phyloP scores from a whole-genome alignment of 495 filamentous ascomycete genomes.

The Neurospora sp. region DNA sequence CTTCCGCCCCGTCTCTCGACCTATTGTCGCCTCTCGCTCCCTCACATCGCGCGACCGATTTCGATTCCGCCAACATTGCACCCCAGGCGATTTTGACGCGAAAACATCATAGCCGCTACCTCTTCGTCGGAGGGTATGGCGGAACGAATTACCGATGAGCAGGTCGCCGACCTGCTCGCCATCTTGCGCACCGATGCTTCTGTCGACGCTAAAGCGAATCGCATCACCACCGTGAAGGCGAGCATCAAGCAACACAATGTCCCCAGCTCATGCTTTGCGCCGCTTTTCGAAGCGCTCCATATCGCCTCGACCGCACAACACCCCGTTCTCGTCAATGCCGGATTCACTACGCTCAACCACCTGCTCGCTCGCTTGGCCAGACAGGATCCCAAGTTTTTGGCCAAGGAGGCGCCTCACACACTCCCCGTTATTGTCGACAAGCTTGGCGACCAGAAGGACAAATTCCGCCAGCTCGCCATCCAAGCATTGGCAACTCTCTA shows the following conservation, averaged over 20 bases:
- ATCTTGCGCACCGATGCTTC: conserved; percentile 60
- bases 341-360: conserved; percentile 78
- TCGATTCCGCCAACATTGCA: neutral
- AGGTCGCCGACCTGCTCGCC: conserved; percentile 54
- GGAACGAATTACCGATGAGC: conserved; percentile 50
- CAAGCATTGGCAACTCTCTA: conserved; percentile 69
- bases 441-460: conserved; percentile 81
- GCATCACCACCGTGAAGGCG: conserved; percentile 65
- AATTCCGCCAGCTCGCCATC: conserved; percentile 57
- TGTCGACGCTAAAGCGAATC: conserved; percentile 60
- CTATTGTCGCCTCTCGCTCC: neutral
- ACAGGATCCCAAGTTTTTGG: conserved; percentile 63
- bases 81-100: conserved; percentile 15
- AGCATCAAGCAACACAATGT: conserved; percentile 84
- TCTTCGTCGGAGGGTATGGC: conserved; percentile 30
- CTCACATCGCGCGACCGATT: neutral
- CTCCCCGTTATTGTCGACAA: conserved; percentile 73
- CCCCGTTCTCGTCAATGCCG: conserved; percentile 56
- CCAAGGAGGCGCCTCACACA: conserved; percentile 53
- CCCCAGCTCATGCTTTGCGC: conserved; percentile 57
- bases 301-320: conserved; percentile 62
- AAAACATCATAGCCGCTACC: conserved; percentile 6
- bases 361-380: conserved; percentile 71
- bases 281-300: conserved; percentile 65
- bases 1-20: neutral